Percentiles rank a stretch among this genome's conserved stretches.
Conservation (phyloP, 2,329 filamentous ascomycete species). For the Fusarium sp. region DNA sequence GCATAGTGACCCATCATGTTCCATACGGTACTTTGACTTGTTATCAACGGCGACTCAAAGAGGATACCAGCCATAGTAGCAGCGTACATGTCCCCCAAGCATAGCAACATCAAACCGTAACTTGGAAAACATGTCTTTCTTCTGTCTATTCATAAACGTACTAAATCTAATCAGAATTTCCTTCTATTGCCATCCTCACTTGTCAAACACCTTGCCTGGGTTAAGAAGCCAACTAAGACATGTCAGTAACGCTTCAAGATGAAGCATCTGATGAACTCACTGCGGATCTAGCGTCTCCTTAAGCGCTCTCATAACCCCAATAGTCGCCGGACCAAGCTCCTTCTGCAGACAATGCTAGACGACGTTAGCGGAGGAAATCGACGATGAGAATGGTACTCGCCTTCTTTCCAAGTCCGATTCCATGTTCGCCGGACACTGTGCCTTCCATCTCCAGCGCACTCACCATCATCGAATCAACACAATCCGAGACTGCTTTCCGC, state of each 20-base stretch:
- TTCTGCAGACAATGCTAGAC: conserved; percentile 64
- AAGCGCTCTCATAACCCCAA: conserved; percentile 75
- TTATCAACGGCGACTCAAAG: too few relatives aligned
- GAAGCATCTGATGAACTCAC: conserved; percentile 35
- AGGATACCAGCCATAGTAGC: too few relatives aligned
- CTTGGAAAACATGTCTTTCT: not conserved
- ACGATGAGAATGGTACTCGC: conserved; percentile 59
- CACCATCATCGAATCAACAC: conserved; percentile 78
- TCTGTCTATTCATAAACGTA: not conserved
- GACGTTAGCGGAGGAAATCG: not conserved
- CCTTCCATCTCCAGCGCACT: conserved; percentile 77
- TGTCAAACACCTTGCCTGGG: conserved; percentile 76
- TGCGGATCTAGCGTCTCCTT: conserved; percentile 73
- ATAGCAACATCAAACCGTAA: too few relatives aligned
- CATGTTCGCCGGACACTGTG: conserved; percentile 79
- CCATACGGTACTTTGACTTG: too few relatives aligned
- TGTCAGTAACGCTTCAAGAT: not conserved
- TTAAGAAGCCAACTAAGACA: conserved; percentile 71
- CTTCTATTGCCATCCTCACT: conserved; percentile 7
- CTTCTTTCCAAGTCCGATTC: conserved; percentile 77
- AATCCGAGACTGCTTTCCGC: conserved; percentile 64
- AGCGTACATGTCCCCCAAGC: too few relatives aligned
- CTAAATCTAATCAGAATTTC: not conserved
- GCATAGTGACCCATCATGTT: not conserved
- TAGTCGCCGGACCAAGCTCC: conserved; percentile 72